Evolutionary conservation across 306 rosid species (phyloP).

Genomic region (Lathyrus tuberosus): DNA sequence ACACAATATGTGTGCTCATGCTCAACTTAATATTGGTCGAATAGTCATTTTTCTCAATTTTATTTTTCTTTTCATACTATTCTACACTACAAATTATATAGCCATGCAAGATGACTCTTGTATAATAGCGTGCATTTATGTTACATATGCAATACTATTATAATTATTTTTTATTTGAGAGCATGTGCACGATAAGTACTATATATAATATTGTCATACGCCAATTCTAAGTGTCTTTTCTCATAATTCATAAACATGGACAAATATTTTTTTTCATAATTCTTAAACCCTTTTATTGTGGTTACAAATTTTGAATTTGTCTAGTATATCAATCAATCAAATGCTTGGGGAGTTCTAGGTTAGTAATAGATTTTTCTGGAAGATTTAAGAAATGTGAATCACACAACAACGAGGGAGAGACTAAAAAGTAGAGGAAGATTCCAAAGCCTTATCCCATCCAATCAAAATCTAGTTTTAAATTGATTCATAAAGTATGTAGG

Average conservation of each 20-base stretch:
- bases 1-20: no score
- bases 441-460: slow-evolving; percentile 33
- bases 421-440: slow-evolving; percentile 30
- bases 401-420: slow-evolving; percentile 14
- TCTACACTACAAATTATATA: neutral
- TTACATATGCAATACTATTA: neutral
- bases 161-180: neutral
- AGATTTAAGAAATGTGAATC: slow-evolving; percentile 17
- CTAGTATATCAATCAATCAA: neutral
- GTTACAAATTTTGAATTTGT: slow-evolving; percentile 3
- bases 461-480: slow-evolving; percentile 28
- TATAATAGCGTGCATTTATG: neutral
- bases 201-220: neutral
- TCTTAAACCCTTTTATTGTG: slow-evolving; percentile 5
- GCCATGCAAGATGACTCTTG: neutral
- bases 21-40: no score
- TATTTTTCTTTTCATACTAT: neutral
- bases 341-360: slow-evolving; percentile 22
- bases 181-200: neutral
- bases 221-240: neutral
- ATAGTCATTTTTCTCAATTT: neutral
- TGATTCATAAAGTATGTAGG: slow-evolving; percentile 42
- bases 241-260: neutral
- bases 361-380: slow-evolving; percentile 13
- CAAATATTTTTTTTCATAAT: slow-evolving; percentile 2